A percentile compares a stretch with the other conserved stretches of the same genome.
Conservation (phyloP, 768 basidiomycete genomes). For the Boletus rubroflammeus region DNA sequence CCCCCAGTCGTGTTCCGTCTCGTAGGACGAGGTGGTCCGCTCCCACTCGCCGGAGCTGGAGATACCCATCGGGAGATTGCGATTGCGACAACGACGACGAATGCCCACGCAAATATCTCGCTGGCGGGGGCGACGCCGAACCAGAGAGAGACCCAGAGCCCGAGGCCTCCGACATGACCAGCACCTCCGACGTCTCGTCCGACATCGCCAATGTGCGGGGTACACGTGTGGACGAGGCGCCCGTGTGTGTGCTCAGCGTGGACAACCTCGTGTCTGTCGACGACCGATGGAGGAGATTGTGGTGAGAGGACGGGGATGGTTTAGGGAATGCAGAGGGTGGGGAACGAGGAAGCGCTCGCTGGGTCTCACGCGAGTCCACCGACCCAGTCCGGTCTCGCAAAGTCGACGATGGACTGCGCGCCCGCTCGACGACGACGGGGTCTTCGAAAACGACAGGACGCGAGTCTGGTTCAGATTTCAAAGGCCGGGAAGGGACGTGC, state of each 20-base stretch:
- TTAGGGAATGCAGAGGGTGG: conserved; percentile 22
- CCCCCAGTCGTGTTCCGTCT: too few species aligned
- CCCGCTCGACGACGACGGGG: conserved; percentile 21
- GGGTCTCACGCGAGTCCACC: conserved; percentile 27
- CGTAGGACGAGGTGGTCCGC: too few species aligned
- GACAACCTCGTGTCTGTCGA: conserved; percentile 50
- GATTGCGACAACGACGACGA: conserved; percentile 25
- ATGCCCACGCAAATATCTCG: conserved; percentile 20
- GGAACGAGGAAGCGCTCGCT: conserved; percentile 14
- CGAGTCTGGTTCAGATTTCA: conserved; percentile 17
- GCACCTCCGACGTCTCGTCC: conserved; percentile 20
- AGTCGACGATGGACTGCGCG: conserved; percentile 15
- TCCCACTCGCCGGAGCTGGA: too few species aligned
- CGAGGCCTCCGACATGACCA: conserved; percentile 17
- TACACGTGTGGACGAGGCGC: conserved; percentile 18
- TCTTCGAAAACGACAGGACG: conserved; percentile 36
- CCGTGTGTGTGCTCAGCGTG: conserved; percentile 24
- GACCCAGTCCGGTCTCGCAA: conserved; percentile 29
- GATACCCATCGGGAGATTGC: conserved; percentile 39
- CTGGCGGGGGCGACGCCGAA: conserved; percentile 17
- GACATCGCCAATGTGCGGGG: conserved; percentile 9
- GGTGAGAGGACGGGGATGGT: conserved; percentile 11
- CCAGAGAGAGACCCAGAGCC: conserved; percentile 15
- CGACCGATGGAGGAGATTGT: conserved; percentile 39
- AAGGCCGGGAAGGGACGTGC: conserved; percentile 26